Evolutionary conservation across 345 rosid genomes (phyloP), one percentile per base, ranked within the genome.

Genomic region (Salix brachista): DNA sequence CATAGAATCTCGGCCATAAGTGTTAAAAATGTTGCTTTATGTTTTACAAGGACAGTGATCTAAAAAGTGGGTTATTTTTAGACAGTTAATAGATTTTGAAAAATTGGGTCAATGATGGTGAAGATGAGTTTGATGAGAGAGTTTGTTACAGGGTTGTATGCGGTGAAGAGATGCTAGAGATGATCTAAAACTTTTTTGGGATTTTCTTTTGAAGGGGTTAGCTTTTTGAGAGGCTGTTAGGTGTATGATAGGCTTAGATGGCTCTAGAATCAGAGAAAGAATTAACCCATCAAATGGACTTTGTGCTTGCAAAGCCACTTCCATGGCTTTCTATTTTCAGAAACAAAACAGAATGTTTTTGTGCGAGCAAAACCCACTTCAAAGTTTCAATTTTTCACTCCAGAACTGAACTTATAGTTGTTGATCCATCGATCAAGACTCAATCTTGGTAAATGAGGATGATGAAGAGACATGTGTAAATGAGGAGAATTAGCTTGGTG

Each of bases 301-400:
- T 80, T 85, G 96, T 23, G 85, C 80, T 73, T 85, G 92, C 84
- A 88, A 87, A 75, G 82, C 83, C 80, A 86, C 83, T 77, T 91
- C 97, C 96, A 92, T 94, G 79, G 80, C 84, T 73, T 56, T 56
- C 28, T 56, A n/a, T n/a, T 56, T 56, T 56, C 23, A 56, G 58
- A 41, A 42, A 50, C 28, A 52, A 42, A 72, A 68, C 16, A 75
- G 62, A 79, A 72, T 52, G 74, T 73, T 78, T 30, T 61, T 28
- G 41, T 18, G 48, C 39, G 23, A 19, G 62, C 62, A 10, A 56
- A 56, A n/a, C 62, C 14, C 62, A n/a, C 62, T 56, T 56, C 62
- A 16, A 26, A 32, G 6, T 32, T 46, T 58, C 32, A 28, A 62
- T 69, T 3, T 65, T 5, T n/a, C 28, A 64, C 39, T 44, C 19